A percentile compares a stretch with the other conserved stretches of the same genome.
Conservation (phyloP, 345 rosid species). For the Pseudoturritis turrita region DNA sequence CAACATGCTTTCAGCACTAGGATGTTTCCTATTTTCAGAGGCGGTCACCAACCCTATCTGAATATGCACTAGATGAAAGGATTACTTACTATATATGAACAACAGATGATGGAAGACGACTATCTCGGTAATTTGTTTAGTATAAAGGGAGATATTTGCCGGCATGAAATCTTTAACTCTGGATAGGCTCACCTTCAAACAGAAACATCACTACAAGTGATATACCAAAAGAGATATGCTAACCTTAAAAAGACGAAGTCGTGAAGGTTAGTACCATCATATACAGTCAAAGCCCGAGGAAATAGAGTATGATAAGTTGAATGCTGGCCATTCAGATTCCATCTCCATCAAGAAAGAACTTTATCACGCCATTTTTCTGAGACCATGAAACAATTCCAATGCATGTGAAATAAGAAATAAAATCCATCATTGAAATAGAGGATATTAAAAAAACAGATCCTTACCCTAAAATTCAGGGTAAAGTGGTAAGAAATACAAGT, state of each 20-base stretch:
- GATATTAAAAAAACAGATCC: slow-evolving; percentile 5
- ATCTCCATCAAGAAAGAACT: slow-evolving; percentile 92
- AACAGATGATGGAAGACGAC: slow-evolving; percentile 93
- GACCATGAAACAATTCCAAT: not conserved
- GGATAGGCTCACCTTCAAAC: slow-evolving; percentile 91
- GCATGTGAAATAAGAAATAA: not conserved
- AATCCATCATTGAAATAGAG: not conserved
- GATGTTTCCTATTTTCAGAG: not conserved
- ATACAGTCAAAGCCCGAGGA: slow-evolving; percentile 97
- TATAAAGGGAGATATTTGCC: slow-evolving; percentile 94
- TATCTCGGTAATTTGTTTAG: slow-evolving; percentile 92
- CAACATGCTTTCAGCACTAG: not conserved
- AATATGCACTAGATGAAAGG: slow-evolving; percentile 16
- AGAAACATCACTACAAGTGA: slow-evolving; percentile 13
- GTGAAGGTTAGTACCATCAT: slow-evolving; percentile 64
- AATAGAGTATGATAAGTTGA: slow-evolving; percentile 95
- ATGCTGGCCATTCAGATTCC: slow-evolving; percentile 95
- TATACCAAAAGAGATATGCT: slow-evolving; percentile 8
- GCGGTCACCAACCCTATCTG: not conserved
- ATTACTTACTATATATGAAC: slow-evolving; percentile 80
- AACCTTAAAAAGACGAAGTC: slow-evolving; percentile 4
- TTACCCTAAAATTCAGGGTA: slow-evolving; percentile 68
- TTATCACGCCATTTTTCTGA: slow-evolving; percentile 69
- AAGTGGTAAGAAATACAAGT: slow-evolving; percentile 1
- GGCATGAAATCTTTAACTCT: slow-evolving; percentile 87